Evolutionary conservation across 768 basidiomycete genomes (phyloP).

Genomic region (Xerocomus spinulosus): DNA sequence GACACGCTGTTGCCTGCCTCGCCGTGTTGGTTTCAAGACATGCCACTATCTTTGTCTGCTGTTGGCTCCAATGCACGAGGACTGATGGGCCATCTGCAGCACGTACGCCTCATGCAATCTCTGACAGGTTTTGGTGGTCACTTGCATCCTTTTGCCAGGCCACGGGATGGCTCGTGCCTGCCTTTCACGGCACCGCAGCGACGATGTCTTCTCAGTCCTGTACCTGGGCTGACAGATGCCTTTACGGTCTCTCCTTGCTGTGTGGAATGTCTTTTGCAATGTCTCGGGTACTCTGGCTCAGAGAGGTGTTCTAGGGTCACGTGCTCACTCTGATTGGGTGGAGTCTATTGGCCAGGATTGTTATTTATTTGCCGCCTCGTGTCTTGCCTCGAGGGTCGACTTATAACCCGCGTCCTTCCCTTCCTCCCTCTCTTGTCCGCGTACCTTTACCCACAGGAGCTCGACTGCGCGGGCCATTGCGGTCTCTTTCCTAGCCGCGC

Average conservation of each 20-base stretch:
- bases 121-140: not conserved
- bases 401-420: constrained; percentile 14
- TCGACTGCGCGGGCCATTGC: constrained; percentile 26
- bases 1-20: too few relatives aligned
- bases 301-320: constrained; percentile 13
- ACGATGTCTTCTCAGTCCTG: not conserved
- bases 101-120: constrained; percentile 7
- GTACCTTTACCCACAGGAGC: constrained; percentile 11
- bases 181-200: not conserved
- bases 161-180: not conserved
- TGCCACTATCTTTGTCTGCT: not conserved
- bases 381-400: constrained; percentile 22
- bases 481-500: constrained; percentile 16
- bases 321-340: constrained; percentile 21
- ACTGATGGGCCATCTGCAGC: not conserved
- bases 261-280: not conserved
- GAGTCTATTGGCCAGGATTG: constrained; percentile 11
- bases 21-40: too few relatives aligned
- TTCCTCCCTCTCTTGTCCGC: constrained; percentile 10
- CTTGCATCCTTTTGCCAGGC: not conserved
- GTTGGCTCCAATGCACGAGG: constrained; percentile 1
- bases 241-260: constrained; percentile 1
- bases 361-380: constrained; percentile 24
- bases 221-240: not conserved
- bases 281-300: not conserved